Base-by-base conservation (phyloP, 768 basidiomycete genomes). In the Suillus ampliporus region DNA sequence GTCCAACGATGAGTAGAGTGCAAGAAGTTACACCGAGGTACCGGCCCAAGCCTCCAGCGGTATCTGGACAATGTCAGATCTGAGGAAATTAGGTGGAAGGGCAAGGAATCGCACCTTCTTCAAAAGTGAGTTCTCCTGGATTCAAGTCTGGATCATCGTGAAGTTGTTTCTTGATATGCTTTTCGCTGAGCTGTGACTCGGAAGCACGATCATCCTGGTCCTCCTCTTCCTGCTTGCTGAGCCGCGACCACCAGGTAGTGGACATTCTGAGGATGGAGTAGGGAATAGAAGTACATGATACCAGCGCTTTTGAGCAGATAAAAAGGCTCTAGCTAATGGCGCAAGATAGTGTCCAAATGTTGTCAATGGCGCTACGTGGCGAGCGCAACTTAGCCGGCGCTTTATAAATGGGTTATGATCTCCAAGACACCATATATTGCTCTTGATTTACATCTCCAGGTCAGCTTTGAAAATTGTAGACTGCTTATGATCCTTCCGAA, bases 21-120 rank as follows among this genome's bases (percentile, higher is more conserved):
- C 85, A 86, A 48, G 80, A 83, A 61, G 83, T 82, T 2, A 86
- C 79, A 11, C 86, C 85, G 0, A 86, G 74, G 67, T 87, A 84
- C 44, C 86, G 80, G 3, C 86, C 84, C 73, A 86, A 84, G 9
- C 86, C 86, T 23, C 85, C 86, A 5, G 83, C 82, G 4, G 80
- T 74, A 64, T 80, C 85, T 84, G 56, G 2, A 19, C 8, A 31
- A n/a, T n/a, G 34, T 28, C 15, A 17, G 2, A 40, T 23, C n/a
- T n/a, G 26, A 23, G 41, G 7, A 14, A 56, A 11, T 23, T 4
- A 26, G 13, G 13, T 11, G 35, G 41, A 23, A 47, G 11, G 13
- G 44, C 23, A 23, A 28, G 15, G 0, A 15, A n/a, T 48, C 60
- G 19, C 11, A 82, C 84, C 82, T 77, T 87, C 86, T 48, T 83